Evolutionary conservation across 306 rosid species (phyloP).

Genomic region (Corylus americana): DNA sequence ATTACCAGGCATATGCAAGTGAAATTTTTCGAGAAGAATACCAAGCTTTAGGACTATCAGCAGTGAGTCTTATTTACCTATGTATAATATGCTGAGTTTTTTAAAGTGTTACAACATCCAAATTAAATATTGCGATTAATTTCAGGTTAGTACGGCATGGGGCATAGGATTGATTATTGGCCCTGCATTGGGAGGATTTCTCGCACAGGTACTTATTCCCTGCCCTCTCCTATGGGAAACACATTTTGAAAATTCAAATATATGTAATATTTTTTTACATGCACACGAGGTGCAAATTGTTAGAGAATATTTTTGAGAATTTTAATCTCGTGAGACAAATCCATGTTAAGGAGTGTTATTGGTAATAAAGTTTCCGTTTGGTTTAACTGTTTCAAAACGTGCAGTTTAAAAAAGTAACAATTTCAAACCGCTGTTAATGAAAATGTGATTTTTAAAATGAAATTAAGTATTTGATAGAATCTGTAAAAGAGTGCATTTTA

Average conservation of each 20-base stretch:
- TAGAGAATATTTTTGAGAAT: not conserved
- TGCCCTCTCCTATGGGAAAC: slow-evolving; percentile 5
- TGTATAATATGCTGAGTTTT: slow-evolving; percentile 6
- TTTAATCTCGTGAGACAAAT: too few species aligned
- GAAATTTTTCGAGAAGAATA: slow-evolving; percentile 73
- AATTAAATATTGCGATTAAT: slow-evolving; percentile 22
- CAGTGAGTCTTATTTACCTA: slow-evolving; percentile 49
- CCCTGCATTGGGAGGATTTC: slow-evolving; percentile 87
- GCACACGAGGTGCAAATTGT: not conserved
- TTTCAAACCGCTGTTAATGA: too few species aligned
- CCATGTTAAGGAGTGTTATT: too few species aligned
- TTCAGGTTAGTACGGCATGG: slow-evolving; percentile 82
- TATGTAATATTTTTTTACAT: not conserved
- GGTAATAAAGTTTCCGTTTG: too few species aligned
- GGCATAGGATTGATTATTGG: slow-evolving; percentile 77
- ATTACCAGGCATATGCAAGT: slow-evolving; percentile 70
- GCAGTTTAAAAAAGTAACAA: too few species aligned
- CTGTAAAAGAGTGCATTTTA: too few species aligned
- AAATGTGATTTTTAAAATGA: too few species aligned
- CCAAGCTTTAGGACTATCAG: slow-evolving; percentile 75
- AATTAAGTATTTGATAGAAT: too few species aligned
- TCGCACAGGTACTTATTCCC: slow-evolving; percentile 68
- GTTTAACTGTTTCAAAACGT: too few species aligned
- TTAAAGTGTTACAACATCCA: not conserved
- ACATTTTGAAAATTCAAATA: not conserved